Conservation (phyloP, 768 basidiomycete genomes). For the Serpula lacrymans region DNA sequence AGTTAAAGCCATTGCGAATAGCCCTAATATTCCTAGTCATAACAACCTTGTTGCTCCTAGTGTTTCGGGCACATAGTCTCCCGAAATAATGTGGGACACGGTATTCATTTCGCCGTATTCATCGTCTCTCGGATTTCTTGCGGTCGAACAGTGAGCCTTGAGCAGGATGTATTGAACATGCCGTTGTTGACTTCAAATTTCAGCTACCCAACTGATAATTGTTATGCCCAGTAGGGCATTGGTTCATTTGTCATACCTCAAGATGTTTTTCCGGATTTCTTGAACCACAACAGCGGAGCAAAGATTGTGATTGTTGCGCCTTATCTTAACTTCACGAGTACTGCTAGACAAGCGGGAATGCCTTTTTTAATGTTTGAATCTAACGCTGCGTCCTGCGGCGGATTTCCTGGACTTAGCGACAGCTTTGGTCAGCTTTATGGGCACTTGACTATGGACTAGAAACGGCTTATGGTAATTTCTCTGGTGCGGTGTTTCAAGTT, state of each 20-base stretch:
- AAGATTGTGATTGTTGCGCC: conserved; percentile 15
- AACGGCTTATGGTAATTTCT: conserved; percentile 54
- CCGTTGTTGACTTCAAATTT: conserved; percentile 16
- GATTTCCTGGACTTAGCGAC: conserved; percentile 60
- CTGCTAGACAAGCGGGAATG: conserved; percentile 29
- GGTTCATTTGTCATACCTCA: conserved; percentile 31
- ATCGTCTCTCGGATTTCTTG: conserved; percentile 33
- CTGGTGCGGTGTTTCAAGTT: conserved; percentile 39
- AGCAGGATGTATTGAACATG: no score
- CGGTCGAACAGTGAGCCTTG: conserved; percentile 36
- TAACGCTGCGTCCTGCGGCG: conserved; percentile 68
- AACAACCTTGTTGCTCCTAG: conserved; percentile 31
- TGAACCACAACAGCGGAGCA: conserved; percentile 42
- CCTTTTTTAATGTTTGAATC: conserved; percentile 68
- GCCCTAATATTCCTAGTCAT: conserved; percentile 15
- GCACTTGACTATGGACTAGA: conserved; percentile 58
- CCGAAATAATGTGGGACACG: conserved; percentile 30
- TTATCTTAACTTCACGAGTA: conserved; percentile 30
- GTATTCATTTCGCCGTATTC: conserved; percentile 22
- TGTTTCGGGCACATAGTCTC: conserved; percentile 28
- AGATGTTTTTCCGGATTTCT: conserved; percentile 37
- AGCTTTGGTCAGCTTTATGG: conserved; percentile 63
- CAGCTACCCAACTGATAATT: conserved; percentile 38
- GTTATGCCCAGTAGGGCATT: conserved; percentile 18
- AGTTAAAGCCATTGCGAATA: conserved; percentile 18